Evolutionary conservation across 176 grass and related monocot species (phyloP), one percentile per base, ranked within the genome.

Genomic region (Aegilops umbellulata): DNA sequence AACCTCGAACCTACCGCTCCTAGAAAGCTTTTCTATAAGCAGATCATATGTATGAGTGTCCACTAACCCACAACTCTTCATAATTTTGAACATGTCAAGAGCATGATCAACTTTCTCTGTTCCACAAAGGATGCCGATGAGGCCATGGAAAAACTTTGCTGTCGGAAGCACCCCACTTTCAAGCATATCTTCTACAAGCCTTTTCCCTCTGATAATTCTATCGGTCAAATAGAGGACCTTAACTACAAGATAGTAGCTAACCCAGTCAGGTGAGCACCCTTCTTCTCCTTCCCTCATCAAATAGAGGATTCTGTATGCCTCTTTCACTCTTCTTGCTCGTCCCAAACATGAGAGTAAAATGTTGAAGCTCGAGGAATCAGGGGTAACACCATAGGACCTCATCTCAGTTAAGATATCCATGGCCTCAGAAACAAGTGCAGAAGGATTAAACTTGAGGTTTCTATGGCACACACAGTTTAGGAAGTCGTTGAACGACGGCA

Each of bases 401-500:
- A 92, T 95, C 77, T 95, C 90, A 9, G 77, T 14, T 51, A 92
- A 85, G 16, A 95, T 60, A 80, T 89, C 78, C 47, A 80, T 92
- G 27, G 90, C 93, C 53, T 95, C 93, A 0, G 88, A 22, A 69
- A 92, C 86, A 58, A 95, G 88, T 13, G 86, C 88, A 65, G 93
- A 95, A 44, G 93, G 90, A 77, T 95, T 95, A 69, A 92, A 91
- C 63, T 78, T 90, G 73, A 90, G 90, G 26, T 95, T 95, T 66
- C 90, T 90, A 30, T 89, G 77, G 88, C 93, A 92, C 34, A 92
- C 49, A 1, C 90, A 92, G 23, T 86, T 60, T 12, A 95, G 86
- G 68, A 92, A 88, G 76, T 88, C 83, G 1, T 95, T 92, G 83
- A 88, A 92, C 4, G 86, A 87, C 3, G 83, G 86, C 47, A 95